Evolutionary conservation across 2,329 filamentous ascomycete genomes (phyloP), one percentile per base, ranked within the genome.

Genomic region (Pseudogymnoascus sp.): DNA sequence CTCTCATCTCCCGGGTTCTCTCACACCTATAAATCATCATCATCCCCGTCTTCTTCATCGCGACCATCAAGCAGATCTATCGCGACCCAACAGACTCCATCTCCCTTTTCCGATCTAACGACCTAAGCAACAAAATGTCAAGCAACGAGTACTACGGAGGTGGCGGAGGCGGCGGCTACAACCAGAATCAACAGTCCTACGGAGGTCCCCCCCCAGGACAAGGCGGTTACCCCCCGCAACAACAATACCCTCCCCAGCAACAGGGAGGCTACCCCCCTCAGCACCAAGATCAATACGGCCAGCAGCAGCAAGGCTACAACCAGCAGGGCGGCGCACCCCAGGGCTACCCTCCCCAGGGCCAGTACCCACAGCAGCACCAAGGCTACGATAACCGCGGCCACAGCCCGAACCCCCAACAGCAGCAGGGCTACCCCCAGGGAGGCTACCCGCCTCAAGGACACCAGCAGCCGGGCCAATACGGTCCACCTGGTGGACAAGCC

Each of bases 71-170:
- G 23, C 58, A 45, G 8, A 33, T 15, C 12, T 35, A 57, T 45
- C 35, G 23, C 34, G 19, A 52, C 45, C 45, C n/a, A n/a, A 18
- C 45, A 18, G 30, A 12, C 45, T 52, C n/a, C 23, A 30, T 52
- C 45, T 13, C 45, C 26, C 45, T 18, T 52, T 3, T 38, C 56
- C 60, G 28, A 41, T 30, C 10, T 18, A 39, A 7, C 15, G 12
- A 41, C 58, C 28, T 18, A 26, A 41, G 30, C 39, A 48, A 45
- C 60, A 65, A 10, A 38, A 70, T 70, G 68, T 65, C 68, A 15
- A 63, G 58, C 57, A 59, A 64, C 59, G 66, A 68, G 19, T 70
- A 69, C 52, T 70, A 70, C 64, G 65, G 64, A 30, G 61, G 61
- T 19, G 60, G 61, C 35, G 35, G 61, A 30, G 35, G 41, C 18